Evolutionary conservation across 2,329 filamentous ascomycete species (phyloP).

Genomic region (Diaporthe velutina): DNA sequence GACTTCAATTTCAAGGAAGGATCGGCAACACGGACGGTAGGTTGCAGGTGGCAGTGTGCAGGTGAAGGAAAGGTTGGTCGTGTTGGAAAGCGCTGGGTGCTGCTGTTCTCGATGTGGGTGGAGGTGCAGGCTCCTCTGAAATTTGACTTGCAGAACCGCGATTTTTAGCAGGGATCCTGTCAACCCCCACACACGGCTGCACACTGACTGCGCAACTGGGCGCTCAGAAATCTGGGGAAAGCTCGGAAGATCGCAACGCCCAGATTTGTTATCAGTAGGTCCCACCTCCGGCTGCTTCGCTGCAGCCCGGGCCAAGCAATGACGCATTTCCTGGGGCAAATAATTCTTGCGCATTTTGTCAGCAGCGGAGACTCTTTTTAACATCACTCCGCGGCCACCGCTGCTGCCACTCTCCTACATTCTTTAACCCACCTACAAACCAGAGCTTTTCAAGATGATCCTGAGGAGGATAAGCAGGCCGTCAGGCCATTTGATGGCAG

Average conservation of each 20-base stretch:
- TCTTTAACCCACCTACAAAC: background rate
- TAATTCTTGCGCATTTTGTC: conserved; percentile 35
- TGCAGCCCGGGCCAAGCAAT: conserved; percentile 28
- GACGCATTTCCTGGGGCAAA: conserved; percentile 36
- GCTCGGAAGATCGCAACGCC: conserved; percentile 20
- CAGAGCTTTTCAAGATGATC: conserved; percentile 27
- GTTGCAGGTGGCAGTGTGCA: conserved; percentile 14
- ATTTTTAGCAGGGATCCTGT: conserved; percentile 31
- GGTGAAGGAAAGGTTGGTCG: background rate
- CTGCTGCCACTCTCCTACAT: background rate
- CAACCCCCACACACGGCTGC: background rate
- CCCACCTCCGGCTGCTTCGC: conserved; percentile 16
- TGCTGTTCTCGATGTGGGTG: background rate
- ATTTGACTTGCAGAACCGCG: conserved; percentile 17
- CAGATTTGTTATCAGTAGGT: conserved; percentile 17
- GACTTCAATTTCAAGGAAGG: background rate
- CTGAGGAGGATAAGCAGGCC: conserved; percentile 25
- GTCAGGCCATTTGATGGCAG: conserved; percentile 36
- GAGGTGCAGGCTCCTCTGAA: conserved; percentile 27
- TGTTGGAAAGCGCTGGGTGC: background rate
- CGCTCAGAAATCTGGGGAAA: conserved; percentile 31
- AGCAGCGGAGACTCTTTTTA: conserved; percentile 15
- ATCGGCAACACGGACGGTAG: background rate
- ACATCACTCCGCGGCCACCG: background rate
- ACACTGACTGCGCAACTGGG: background rate